phyloP scores from a whole-genome alignment of 768 basidiomycete species.

The Serendipita sp. region DNA sequence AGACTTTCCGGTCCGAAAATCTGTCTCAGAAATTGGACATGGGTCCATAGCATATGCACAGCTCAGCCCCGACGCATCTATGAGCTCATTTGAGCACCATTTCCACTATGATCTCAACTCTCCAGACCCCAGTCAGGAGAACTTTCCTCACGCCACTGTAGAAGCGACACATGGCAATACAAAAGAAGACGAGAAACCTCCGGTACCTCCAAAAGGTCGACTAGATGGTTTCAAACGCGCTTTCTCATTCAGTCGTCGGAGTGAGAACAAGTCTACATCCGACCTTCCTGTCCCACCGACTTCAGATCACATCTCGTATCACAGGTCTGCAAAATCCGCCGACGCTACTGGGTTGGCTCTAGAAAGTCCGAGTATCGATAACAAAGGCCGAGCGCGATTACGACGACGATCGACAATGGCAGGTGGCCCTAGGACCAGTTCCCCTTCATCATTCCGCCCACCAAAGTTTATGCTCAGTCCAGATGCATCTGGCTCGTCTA shows the following conservation, averaged over 20 bases:
- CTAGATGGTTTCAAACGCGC: neutral
- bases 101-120: neutral
- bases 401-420: neutral
- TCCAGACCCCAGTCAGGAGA: neutral
- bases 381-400: neutral
- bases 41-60: neutral
- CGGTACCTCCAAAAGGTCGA: neutral
- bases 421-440: neutral
- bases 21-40: slow-evolving; percentile 1
- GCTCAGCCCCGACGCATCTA: neutral
- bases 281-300: neutral
- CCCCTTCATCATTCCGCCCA: neutral
- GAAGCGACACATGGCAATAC: neutral
- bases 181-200: neutral
- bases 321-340: neutral
- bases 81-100: neutral
- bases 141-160: neutral
- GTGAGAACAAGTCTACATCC: neutral
- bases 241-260: neutral
- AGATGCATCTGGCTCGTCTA: neutral
- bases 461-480: slow-evolving; percentile 1
- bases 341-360: neutral
- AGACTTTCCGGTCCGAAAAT: neutral
- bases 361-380: neutral
- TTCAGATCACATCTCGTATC: neutral